These are phyloP conservation scores for Zanthoxylum bungeanum DNA, from an alignment of 345 rosid species.

Conservation along the genomic window DNA sequence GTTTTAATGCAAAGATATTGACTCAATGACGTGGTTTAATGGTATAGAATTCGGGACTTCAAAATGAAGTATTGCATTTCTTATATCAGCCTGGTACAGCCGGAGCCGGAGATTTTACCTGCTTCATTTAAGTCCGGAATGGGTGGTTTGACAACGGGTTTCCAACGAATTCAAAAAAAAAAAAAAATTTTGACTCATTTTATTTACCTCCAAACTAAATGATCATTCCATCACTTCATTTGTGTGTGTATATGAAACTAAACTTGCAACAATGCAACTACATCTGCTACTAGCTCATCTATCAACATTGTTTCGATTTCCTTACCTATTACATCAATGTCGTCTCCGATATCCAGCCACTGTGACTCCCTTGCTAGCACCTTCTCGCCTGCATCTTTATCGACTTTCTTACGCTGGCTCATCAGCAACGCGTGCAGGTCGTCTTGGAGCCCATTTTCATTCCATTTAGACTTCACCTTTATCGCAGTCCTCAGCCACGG, in stretches of 20 bases:
- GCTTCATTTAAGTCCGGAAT: too few relatives aligned
- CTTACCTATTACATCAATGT: conserved; percentile 59
- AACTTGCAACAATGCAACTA: conserved; percentile 31
- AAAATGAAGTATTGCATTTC: too few relatives aligned
- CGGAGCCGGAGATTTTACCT: too few relatives aligned
- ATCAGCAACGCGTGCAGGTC: conserved; percentile 37
- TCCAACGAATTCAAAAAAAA: too few relatives aligned
- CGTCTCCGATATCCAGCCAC: conserved; percentile 61
- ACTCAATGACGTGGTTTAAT: too few relatives aligned
- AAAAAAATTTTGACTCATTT: conserved; percentile 7
- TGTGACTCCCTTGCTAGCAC: conserved; percentile 32
- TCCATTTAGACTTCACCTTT: conserved; percentile 34
- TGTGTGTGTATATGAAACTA: conserved; percentile 10
- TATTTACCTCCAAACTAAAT: conserved; percentile 23
- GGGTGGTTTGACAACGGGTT: too few relatives aligned
- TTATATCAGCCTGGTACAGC: too few relatives aligned
- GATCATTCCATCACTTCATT: conserved; percentile 29
- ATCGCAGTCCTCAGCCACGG: conserved; percentile 54
- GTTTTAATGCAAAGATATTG: conserved; percentile 1
- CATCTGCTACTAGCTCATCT: conserved; percentile 63
- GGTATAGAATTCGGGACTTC: too few relatives aligned
- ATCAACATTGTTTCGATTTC: conserved; percentile 64
- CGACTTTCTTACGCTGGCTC: conserved; percentile 34
- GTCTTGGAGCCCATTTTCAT: conserved; percentile 39
- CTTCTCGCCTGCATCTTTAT: conserved; percentile 36